These are phyloP conservation scores for Paramyrothecium roridum DNA, from an alignment of 2,329 filamentous ascomycete species.

Conservation along the genomic window DNA sequence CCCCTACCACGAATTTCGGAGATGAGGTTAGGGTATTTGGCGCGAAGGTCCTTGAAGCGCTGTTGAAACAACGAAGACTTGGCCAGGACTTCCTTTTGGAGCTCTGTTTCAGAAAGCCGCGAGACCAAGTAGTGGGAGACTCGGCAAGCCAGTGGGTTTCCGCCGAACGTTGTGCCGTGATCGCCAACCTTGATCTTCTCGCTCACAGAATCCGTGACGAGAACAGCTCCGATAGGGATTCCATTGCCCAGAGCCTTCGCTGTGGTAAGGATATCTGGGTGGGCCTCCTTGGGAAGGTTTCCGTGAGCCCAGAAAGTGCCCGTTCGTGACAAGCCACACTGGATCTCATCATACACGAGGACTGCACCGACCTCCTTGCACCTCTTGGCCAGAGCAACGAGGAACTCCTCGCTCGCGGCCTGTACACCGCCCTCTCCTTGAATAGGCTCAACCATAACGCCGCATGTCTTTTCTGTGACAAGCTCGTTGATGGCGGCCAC, in stretches of 20 bases:
- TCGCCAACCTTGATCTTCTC: slow-evolving; percentile 60
- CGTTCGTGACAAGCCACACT: slow-evolving; percentile 86
- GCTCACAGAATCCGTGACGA: slow-evolving; percentile 36
- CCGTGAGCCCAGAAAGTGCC: slow-evolving; percentile 88
- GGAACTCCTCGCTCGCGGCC: slow-evolving; percentile 77
- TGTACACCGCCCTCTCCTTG: slow-evolving; percentile 95
- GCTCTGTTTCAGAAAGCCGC: slow-evolving; percentile 65
- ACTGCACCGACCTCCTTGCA: slow-evolving; percentile 87
- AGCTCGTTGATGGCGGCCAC: slow-evolving; percentile 66
- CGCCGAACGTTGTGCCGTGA: slow-evolving; percentile 92
- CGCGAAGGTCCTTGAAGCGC: slow-evolving; percentile 44
- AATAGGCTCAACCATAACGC: slow-evolving; percentile 94
- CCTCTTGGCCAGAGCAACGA: slow-evolving; percentile 76
- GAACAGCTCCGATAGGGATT: slow-evolving; percentile 80
- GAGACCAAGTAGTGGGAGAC: slow-evolving; percentile 83
- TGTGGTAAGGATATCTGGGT: slow-evolving; percentile 90
- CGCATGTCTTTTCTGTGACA: slow-evolving; percentile 83
- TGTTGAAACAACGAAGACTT: slow-evolving; percentile 56
- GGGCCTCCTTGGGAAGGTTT: slow-evolving; percentile 69
- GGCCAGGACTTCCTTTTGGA: slow-evolving; percentile 66
- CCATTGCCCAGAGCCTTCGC: slow-evolving; percentile 97
- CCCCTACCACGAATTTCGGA: slow-evolving; percentile 79
- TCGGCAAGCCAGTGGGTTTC: slow-evolving; percentile 82
- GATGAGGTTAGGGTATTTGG: slow-evolving; percentile 63
- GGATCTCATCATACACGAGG: slow-evolving; percentile 94